phyloP scores from a whole-genome alignment of 225 moss, liverwort and hornwort genomes.

The Physcomitrium patens region DNA sequence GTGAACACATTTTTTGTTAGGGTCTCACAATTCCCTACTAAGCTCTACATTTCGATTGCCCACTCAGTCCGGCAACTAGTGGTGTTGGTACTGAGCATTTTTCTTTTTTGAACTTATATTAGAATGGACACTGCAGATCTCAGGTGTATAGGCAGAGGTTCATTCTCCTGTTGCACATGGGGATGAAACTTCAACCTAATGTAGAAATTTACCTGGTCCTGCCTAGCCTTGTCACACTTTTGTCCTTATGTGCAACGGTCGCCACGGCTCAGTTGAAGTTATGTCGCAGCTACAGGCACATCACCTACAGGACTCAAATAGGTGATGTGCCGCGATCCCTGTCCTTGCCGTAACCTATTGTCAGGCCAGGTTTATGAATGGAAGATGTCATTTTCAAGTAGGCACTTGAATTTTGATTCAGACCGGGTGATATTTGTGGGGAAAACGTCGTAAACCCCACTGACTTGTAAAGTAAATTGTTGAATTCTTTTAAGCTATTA shows the following conservation, averaged over 20 bases:
- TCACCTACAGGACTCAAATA: slow-evolving; percentile 20
- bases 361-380: not conserved
- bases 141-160: slow-evolving; percentile 17
- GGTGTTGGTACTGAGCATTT: slow-evolving; percentile 43
- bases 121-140: slow-evolving; percentile 41
- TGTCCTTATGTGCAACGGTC: slow-evolving; percentile 30
- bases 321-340: slow-evolving; percentile 25
- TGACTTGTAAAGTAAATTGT: no score
- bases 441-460: no score
- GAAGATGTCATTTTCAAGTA: no score
- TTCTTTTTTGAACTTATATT: slow-evolving; percentile 45
- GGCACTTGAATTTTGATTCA: no score
- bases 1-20: slow-evolving; percentile 36
- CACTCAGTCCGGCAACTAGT: slow-evolving; percentile 41
- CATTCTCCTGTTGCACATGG: slow-evolving; percentile 24
- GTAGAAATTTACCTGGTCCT: slow-evolving; percentile 36
- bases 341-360: slow-evolving; percentile 20
- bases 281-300: slow-evolving; percentile 5
- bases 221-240: slow-evolving; percentile 27
- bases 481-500: no score
- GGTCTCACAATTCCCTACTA: slow-evolving; percentile 17
- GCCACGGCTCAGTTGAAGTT: slow-evolving; percentile 27
- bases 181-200: slow-evolving; percentile 29
- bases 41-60: slow-evolving; percentile 40
- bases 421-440: no score